Evolutionary conservation across 108 stramenopile genomes (phyloP).

Genomic region (Craspedostauros australis): DNA sequence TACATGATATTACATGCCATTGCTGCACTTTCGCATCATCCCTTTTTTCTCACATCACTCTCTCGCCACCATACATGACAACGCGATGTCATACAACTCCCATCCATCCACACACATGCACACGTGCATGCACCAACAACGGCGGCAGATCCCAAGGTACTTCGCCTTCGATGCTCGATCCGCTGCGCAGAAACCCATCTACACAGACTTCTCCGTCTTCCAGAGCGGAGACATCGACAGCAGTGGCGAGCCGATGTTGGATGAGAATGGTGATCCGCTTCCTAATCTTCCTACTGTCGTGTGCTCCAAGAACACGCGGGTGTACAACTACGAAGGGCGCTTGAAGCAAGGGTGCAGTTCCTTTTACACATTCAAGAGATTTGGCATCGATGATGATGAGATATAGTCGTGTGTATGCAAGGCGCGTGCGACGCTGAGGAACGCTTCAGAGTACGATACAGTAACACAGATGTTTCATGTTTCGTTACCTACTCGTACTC

Average conservation of each 20-base stretch:
- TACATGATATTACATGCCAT: background rate
- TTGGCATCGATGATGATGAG: slow-evolving; percentile 17
- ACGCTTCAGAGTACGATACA: too few relatives aligned
- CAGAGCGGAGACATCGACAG: slow-evolving; percentile 6
- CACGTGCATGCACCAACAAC: background rate
- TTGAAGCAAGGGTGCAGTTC: slow-evolving; percentile 40
- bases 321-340: slow-evolving; percentile 42
- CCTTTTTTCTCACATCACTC: too few relatives aligned
- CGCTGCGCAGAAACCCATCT: slow-evolving; percentile 22
- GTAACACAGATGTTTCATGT: too few relatives aligned
- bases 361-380: slow-evolving; percentile 43
- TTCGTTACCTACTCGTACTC: too few relatives aligned
- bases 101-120: too few relatives aligned
- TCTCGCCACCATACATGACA: too few relatives aligned
- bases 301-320: slow-evolving; percentile 32
- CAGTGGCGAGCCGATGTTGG: background rate
- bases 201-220: slow-evolving; percentile 44
- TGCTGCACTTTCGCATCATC: too few relatives aligned
- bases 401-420: too few relatives aligned
- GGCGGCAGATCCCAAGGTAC: slow-evolving; percentile 29
- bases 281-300: slow-evolving; percentile 11
- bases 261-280: background rate
- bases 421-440: too few relatives aligned
- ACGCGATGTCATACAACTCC: too few relatives aligned
- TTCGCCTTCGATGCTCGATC: slow-evolving; percentile 22